These are phyloP conservation scores for Phytomonas sp. DNA, from an alignment of 208 protist genomes.

Conservation along the genomic window DNA sequence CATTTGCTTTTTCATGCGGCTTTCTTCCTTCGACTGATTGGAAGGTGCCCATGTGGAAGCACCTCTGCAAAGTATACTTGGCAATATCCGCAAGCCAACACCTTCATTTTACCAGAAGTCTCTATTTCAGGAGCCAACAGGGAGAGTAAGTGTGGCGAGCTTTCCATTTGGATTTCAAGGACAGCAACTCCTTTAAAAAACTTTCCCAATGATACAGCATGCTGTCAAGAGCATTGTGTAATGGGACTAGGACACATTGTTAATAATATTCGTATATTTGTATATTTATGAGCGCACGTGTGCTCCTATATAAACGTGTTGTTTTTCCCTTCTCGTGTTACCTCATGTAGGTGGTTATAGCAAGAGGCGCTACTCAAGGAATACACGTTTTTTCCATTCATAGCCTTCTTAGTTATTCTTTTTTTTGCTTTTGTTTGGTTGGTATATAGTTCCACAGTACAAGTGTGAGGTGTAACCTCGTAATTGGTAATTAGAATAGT, in stretches of 20 bases:
- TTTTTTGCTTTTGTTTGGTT: constrained; percentile 11
- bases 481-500: not conserved
- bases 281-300: constrained; percentile 1
- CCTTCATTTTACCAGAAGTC: not conserved
- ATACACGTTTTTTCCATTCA: not conserved
- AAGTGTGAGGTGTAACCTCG: not conserved
- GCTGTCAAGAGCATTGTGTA: not conserved
- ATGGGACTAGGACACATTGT: not conserved
- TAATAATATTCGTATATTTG: constrained; percentile 1
- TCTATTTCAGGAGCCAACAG: not conserved
- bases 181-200: not conserved
- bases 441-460: not conserved
- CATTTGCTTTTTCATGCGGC: not conserved
- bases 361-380: not conserved
- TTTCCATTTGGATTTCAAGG: not conserved
- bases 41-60: not conserved
- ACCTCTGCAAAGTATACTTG: not conserved
- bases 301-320: constrained; percentile 3
- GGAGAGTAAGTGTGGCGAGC: not conserved
- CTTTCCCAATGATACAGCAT: not conserved
- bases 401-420: constrained; percentile 9
- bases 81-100: not conserved
- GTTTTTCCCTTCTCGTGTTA: not conserved
- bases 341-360: not conserved
- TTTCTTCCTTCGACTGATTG: not conserved